Conservation (phyloP, 1,284 basidiomycete genomes). For the Xerocomus minutiporus region DNA sequence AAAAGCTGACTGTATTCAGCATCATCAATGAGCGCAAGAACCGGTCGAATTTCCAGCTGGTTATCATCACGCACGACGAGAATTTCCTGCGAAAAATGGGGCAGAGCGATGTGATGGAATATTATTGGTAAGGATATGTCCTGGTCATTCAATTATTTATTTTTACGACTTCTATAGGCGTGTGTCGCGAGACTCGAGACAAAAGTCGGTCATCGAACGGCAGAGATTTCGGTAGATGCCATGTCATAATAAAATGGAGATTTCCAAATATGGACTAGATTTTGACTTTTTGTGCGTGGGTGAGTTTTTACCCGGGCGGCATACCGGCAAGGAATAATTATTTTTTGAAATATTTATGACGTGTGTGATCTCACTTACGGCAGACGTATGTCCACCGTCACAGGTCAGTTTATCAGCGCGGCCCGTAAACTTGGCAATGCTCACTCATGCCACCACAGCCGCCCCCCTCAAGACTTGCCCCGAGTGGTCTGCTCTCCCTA, state of each 20-base stretch:
- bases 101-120: slow-evolving; percentile 83
- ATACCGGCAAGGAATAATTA: not conserved
- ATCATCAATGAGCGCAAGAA: slow-evolving; percentile 89
- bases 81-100: slow-evolving; percentile 81
- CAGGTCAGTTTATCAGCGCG: slow-evolving; percentile 11
- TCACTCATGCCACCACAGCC: slow-evolving; percentile 34
- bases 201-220: slow-evolving; percentile 70
- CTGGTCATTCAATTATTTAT: not conserved
- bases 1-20: slow-evolving; percentile 37
- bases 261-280: not conserved
- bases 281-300: slow-evolving; percentile 7
- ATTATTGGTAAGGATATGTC: slow-evolving; percentile 70
- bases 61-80: slow-evolving; percentile 97
- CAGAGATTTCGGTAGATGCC: slow-evolving; percentile 54
- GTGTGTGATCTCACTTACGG: slow-evolving; percentile 19
- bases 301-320: slow-evolving; percentile 3
- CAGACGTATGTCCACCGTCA: slow-evolving; percentile 7
- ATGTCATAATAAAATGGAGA: not conserved
- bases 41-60: slow-evolving; percentile 92
- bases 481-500: slow-evolving; percentile 45
- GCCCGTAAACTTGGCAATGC: not conserved
- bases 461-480: slow-evolving; percentile 42
- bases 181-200: slow-evolving; percentile 54
- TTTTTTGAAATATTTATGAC: slow-evolving; percentile 6
- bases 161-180: slow-evolving; percentile 41